A percentile compares a stretch with the other conserved stretches of the same genome.
phyloP scores from a whole-genome alignment of 768 basidiomycete genomes.

The Trametes sanguinea region DNA sequence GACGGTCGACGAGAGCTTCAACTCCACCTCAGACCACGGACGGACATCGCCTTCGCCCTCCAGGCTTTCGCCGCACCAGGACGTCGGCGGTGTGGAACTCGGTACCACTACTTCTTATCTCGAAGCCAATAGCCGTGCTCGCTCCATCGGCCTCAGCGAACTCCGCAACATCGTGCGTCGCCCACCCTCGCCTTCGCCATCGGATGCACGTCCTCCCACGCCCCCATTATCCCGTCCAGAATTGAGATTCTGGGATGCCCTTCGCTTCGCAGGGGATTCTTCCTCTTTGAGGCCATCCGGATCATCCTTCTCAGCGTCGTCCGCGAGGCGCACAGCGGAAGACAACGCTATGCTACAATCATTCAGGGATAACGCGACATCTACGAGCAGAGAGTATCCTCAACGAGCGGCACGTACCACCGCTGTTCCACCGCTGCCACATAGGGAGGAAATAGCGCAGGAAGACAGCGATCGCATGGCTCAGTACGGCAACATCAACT shows the following conservation, averaged over 20 bases:
- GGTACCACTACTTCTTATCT: not conserved
- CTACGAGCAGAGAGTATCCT: not conserved
- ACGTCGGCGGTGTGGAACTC: not conserved
- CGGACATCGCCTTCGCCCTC: not conserved
- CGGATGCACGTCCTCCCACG: not conserved
- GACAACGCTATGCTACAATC: constrained; percentile 16
- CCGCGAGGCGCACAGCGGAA: not conserved
- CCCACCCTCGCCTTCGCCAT: not conserved
- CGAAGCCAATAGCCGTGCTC: constrained; percentile 1
- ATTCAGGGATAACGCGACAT: constrained; percentile 1
- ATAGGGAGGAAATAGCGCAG: too few species aligned
- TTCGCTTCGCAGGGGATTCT: too few species aligned
- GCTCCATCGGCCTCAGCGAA: not conserved
- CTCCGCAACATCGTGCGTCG: constrained; percentile 9
- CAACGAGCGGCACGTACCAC: not conserved
- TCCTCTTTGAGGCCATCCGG: not conserved
- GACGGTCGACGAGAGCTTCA: too few species aligned
- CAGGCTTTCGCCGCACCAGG: not conserved
- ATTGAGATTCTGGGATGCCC: not conserved
- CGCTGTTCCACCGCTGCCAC: not conserved
- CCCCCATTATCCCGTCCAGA: not conserved
- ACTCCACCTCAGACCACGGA: too few species aligned
- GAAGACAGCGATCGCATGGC: not conserved
- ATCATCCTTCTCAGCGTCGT: not conserved
- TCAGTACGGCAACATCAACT: constrained; percentile 16